Base-by-base conservation (phyloP, 2,329 filamentous ascomycete species). In the Fusarium sororula region DNA sequence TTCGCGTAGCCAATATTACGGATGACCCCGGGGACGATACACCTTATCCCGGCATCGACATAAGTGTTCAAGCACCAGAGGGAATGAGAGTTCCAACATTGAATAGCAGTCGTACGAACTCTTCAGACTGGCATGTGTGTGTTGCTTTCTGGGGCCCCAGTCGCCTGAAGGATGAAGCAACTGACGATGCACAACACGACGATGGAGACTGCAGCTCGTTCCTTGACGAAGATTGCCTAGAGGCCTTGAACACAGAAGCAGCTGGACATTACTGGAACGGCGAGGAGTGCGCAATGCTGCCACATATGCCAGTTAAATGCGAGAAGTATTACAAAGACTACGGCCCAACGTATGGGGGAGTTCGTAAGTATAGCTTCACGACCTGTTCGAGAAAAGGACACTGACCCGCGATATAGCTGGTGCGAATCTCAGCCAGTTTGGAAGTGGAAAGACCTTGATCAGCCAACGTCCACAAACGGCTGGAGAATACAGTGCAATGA, bases 151-250 rank as follows among this genome's bases (percentile, higher is more conserved):
- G 66, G 68, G 22, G 35, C 13, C 60, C 66, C 22, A 22, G 17
- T 3, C 18, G n/a, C 11, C 32, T 70, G 17, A 51, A 38, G 22
- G 50, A 64, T 35, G 32, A 44, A n/a, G 47, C 42, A n/a, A 58
- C 48, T 5, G 18, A 48, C 18, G 54, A 60, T 55, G 68, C 41
- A n/a, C 47, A 70, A 50, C 26, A 70, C 18, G 68, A 70, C 20
- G 32, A 70, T 30, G 68, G 66, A 44, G 53, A 59, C 22, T 70
- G 66, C 28, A 70, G 59, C 38, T 70, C 67, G 30, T 70, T 70
- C 39, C 45, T 70, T 35, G 57, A 62, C 22, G 42, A 70, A 24
- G 48, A 70, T 26, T 70, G 66, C 32, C 54, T 70, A 30, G 8
- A 44, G 3, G 54, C 53, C 28, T 18, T 70, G n/a, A 66, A 60